phyloP scores from a whole-genome alignment of 2,329 filamentous ascomycete genomes.

The Thielaviopsis ethacetica region DNA sequence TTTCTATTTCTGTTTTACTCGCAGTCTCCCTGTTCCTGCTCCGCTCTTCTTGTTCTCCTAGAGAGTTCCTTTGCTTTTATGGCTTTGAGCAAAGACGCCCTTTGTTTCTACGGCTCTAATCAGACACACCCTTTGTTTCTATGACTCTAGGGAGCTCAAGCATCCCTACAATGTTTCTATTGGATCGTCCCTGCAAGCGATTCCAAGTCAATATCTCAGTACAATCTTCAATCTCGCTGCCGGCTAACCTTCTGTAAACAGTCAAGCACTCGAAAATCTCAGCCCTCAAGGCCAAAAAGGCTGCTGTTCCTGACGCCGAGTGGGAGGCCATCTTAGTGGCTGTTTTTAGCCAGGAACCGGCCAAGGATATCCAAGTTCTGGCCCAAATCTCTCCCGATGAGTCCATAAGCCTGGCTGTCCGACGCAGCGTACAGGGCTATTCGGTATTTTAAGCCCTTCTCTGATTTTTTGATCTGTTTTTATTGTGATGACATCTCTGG shows the following conservation, averaged over 20 bases:
- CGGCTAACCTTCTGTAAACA: constrained; percentile 15
- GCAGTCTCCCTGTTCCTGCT: too few species aligned
- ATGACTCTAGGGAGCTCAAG: too few species aligned
- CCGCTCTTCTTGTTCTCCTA: too few species aligned
- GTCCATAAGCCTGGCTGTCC: constrained; percentile 43
- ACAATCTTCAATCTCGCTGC: too few species aligned
- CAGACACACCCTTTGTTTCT: too few species aligned
- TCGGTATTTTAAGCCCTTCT: constrained; percentile 31
- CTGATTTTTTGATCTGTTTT: neutral
- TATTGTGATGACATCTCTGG: too few species aligned
- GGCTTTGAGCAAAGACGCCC: neutral
- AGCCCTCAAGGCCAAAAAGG: constrained; percentile 36
- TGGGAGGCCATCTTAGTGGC: constrained; percentile 47
- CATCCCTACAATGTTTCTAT: too few species aligned
- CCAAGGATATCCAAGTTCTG: constrained; percentile 40
- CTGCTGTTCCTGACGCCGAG: constrained; percentile 41
- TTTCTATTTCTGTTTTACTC: constrained; percentile 12
- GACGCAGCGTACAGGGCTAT: constrained; percentile 50
- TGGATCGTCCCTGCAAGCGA: too few species aligned
- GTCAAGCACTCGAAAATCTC: constrained; percentile 28
- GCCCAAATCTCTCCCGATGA: constrained; percentile 38
- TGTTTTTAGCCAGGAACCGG: constrained; percentile 35
- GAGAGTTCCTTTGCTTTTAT: neutral
- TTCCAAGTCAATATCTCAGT: too few species aligned
- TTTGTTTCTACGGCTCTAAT: neutral